Evolutionary conservation across 208 protist species (phyloP), one percentile per base, ranked within the genome.

Genomic region (Crithidia mellificae): DNA sequence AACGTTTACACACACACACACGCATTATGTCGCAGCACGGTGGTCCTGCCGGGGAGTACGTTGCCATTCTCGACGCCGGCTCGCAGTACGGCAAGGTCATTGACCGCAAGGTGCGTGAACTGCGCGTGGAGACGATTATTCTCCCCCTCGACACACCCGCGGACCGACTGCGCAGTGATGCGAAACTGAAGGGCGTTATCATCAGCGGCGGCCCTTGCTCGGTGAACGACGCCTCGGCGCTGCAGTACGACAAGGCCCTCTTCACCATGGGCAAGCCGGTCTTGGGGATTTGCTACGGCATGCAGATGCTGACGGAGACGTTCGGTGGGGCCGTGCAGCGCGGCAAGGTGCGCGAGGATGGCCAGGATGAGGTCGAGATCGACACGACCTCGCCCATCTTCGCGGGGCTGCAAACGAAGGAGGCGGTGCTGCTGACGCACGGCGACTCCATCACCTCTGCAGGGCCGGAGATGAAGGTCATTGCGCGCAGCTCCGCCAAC

Each of bases 201-300:
- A 97, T 99, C 32, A 98, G 90, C 38, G 98, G 98, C 54, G 97
- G 97, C 7, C 98, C 97, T 14, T 88, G 81, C 47, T 95, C 85
- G 6, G 84, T 98, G 15, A 91, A 98, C 74, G 84, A 91, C 36
- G 54, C 43, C 2, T 90, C 94, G 27, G 97, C 98, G 17, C 97
- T 96, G 14, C 57, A 65, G 24, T 97, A 85, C 59, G 84, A 96
- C 64, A 27, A 56, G 15, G 67, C 70, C 19, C 59, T 98, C 19
- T 97, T 98, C 68, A 66, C 53, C n/a, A 53, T 90, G 12, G 80
- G 81, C 41, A 87, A 95, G 56, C 97, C 98, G 1, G 73, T 99
- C 6, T 72, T 99, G 1, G 98, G 98, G 63, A 98, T 99, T 59
- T 99, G 98, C 84, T 99, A 99, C 70, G 98, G 98, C n/a, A 96